A percentile compares a stretch with the other conserved stretches of the same genome.
Conservation (phyloP, 495 filamentous ascomycete species). For the Neurospora cerealis region DNA sequence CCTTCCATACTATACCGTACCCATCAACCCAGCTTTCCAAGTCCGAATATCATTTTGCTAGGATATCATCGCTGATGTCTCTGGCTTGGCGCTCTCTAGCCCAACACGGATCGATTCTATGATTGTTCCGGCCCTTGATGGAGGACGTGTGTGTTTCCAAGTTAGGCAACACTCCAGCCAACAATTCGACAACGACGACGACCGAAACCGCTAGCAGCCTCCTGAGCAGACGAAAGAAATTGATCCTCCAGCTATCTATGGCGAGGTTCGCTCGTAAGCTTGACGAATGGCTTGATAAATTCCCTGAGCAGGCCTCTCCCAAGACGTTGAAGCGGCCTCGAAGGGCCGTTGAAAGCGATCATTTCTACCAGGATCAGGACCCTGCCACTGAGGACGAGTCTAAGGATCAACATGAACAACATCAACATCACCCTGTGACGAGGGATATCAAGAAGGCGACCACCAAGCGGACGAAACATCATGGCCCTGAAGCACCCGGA, state of each 20-base stretch:
- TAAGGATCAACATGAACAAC: not conserved
- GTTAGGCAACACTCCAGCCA: conserved; percentile 16
- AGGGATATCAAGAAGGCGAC: not conserved
- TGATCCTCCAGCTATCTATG: conserved; percentile 23
- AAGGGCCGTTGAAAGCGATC: conserved; percentile 1
- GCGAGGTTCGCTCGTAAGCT: conserved; percentile 12
- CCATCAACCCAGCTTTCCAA: not conserved
- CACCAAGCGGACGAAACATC: conserved; percentile 8
- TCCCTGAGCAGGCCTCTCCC: not conserved
- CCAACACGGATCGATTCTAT: conserved; percentile 14
- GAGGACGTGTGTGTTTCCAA: conserved; percentile 10
- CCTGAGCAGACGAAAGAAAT: conserved; percentile 18
- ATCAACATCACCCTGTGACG: not conserved
- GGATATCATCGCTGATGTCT: conserved; percentile 15
- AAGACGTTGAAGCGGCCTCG: conserved; percentile 6
- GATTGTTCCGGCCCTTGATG: conserved; percentile 16
- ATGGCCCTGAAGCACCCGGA: not conserved
- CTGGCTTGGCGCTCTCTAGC: conserved; percentile 14
- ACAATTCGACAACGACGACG: not conserved
- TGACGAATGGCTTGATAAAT: conserved; percentile 18
- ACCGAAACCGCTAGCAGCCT: conserved; percentile 8
- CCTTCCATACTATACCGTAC: not conserved
- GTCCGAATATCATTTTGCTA: not conserved
- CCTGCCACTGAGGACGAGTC: not conserved
- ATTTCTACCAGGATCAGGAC: not conserved